phyloP scores from a whole-genome alignment of 176 grass and related monocot species.

The Paspalum notatum region DNA sequence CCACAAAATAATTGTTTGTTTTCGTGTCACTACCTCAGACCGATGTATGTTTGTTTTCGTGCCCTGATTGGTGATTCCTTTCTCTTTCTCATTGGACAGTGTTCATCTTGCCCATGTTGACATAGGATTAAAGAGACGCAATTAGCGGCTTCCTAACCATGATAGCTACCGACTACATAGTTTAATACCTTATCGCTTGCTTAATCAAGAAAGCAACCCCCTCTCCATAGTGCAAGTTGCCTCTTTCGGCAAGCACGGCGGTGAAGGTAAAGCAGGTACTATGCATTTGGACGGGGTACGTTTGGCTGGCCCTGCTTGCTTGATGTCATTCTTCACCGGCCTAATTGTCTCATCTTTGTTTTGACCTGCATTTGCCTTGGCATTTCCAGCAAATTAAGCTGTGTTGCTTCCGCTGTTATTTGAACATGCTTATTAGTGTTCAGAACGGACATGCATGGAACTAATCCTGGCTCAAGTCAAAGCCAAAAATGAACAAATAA shows the following conservation, averaged over 20 bases:
- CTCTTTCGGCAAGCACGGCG: slow-evolving; percentile 15
- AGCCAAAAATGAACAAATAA: background rate
- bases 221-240: slow-evolving; percentile 7
- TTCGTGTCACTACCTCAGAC: background rate
- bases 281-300: slow-evolving; percentile 21
- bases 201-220: slow-evolving; percentile 8
- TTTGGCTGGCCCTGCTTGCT: background rate
- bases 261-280: background rate
- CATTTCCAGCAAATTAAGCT: background rate
- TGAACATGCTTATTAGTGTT: background rate
- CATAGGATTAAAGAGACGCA: background rate
- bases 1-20: background rate
- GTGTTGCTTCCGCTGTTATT: background rate
- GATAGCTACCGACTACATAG: background rate
- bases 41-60: background rate
- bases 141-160: background rate
- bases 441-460: background rate
- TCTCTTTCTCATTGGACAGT: slow-evolving; percentile 1
- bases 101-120: background rate
- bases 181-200: background rate
- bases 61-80: background rate
- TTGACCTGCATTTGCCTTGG: background rate
- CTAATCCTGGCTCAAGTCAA: background rate
- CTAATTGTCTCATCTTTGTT: background rate
- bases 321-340: background rate